Evolutionary conservation across 164 flowering plant genomes (phyloP).

Genomic region (Kalanchoe fedtschenkoi): DNA sequence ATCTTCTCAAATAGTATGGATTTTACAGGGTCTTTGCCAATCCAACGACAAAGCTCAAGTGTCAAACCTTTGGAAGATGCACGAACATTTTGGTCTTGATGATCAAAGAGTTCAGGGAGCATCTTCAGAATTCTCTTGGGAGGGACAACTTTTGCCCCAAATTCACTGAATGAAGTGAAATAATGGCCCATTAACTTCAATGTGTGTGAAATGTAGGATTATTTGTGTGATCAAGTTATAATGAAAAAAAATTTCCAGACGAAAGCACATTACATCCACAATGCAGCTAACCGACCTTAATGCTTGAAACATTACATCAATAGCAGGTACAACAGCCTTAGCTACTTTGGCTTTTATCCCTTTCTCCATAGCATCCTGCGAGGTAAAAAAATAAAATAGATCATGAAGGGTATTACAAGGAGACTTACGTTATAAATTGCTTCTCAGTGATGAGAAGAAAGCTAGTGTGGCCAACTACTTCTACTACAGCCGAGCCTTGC

Average conservation of each 20-base stretch:
- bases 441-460: neutral
- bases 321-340: constrained; percentile 97
- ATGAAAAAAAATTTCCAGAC: constrained; percentile 8
- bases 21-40: constrained; percentile 93
- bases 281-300: constrained; percentile 45
- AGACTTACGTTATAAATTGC: neutral
- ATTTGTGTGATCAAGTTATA: neutral
- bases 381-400: neutral
- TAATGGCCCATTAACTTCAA: constrained; percentile 1
- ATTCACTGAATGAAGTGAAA: constrained; percentile 48
- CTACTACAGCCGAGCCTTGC: constrained; percentile 10
- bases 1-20: constrained; percentile 92
- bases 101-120: constrained; percentile 98
- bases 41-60: constrained; percentile 98
- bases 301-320: constrained; percentile 99
- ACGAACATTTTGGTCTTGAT: constrained; percentile 98
- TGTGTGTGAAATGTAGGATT: neutral
- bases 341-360: constrained; percentile 95
- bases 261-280: neutral
- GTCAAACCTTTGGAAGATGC: constrained; percentile 97
- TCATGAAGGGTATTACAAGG: too few species aligned
- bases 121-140: constrained; percentile 91
- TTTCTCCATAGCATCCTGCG: constrained; percentile 96
- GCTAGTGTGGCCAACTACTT: constrained; percentile 11
- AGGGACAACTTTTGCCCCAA: constrained; percentile 87